Evolutionary conservation across 768 basidiomycete genomes (phyloP).

Genomic region (Termitomyces sp.): DNA sequence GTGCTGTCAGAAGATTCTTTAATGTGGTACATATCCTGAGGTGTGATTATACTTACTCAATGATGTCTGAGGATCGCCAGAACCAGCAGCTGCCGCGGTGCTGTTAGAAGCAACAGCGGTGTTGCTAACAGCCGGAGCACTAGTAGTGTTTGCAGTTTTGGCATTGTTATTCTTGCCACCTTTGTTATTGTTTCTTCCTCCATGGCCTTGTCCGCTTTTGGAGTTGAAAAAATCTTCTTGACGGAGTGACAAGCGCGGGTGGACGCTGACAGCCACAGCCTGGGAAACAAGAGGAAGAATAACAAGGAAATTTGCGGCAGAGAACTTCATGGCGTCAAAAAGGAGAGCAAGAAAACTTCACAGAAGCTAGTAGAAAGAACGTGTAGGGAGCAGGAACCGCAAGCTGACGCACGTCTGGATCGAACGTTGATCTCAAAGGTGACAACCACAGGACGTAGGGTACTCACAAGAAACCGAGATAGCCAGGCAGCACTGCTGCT

Average conservation of each 20-base stretch:
- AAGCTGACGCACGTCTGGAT: constrained; percentile 22
- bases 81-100: neutral
- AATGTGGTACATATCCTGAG: neutral
- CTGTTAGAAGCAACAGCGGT: constrained; percentile 9
- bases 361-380: constrained; percentile 41
- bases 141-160: neutral
- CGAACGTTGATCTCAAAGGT: neutral
- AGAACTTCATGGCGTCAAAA: constrained; percentile 44
- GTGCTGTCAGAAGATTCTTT: constrained; percentile 25
- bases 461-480: constrained; percentile 21
- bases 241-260: constrained; percentile 21
- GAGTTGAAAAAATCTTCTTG: constrained; percentile 16
- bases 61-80: constrained; percentile 40
- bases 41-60: constrained; percentile 23
- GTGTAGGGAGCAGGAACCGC: constrained; percentile 20
- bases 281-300: constrained; percentile 33
- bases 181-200: constrained; percentile 1
- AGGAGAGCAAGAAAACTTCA: constrained; percentile 31
- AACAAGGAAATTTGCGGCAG: constrained; percentile 31
- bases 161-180: neutral
- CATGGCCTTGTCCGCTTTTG: constrained; percentile 12
- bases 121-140: neutral
- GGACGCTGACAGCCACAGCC: constrained; percentile 22
- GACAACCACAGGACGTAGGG: neutral
- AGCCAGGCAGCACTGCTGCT: constrained; percentile 53